Conservation (phyloP, 805 yeast species). For the Tetrapisispora taiwanensis region DNA sequence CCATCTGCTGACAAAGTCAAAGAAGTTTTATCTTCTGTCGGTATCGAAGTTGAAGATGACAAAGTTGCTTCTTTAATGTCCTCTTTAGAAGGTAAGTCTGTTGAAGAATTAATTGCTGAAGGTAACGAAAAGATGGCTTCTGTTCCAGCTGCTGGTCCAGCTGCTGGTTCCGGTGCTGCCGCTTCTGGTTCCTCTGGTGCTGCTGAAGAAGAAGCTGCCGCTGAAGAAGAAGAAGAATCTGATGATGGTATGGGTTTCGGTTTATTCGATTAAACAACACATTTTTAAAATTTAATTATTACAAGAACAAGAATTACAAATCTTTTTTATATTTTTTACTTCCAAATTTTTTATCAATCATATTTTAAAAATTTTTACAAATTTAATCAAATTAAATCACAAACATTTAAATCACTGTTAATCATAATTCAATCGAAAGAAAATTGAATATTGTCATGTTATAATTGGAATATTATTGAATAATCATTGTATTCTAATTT, state of each 20-base stretch:
- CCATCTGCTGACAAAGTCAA: conserved; percentile 92
- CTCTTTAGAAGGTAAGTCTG: conserved; percentile 88
- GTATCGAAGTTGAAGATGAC: conserved; percentile 88
- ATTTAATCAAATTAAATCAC: background rate
- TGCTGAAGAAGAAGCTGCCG: conserved; percentile 48
- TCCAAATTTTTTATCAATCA: too few relatives aligned
- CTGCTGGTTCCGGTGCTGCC: conserved; percentile 55
- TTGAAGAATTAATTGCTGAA: conserved; percentile 82
- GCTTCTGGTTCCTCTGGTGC: conserved; percentile 39
- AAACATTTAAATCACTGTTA: background rate
- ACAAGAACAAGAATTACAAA: background rate
- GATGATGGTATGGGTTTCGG: conserved; percentile 89
- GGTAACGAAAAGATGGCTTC: conserved; percentile 96
- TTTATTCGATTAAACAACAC: conserved; percentile 67
- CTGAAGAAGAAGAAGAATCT: conserved; percentile 48
- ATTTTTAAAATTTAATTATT: conserved; percentile 47
- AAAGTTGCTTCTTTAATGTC: conserved; percentile 70
- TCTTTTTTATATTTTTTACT: too few relatives aligned
- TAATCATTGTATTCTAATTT: too few relatives aligned
- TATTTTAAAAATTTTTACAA: background rate
- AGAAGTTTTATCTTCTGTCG: conserved; percentile 84
- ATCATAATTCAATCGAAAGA: too few relatives aligned
- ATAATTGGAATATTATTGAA: background rate
- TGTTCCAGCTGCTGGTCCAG: conserved; percentile 97
- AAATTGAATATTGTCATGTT: background rate